A percentile compares a stretch with the other conserved stretches of the same genome.
These are phyloP conservation scores for Arabis hirsuta DNA, from an alignment of 345 rosid species.

Conservation along the genomic window DNA sequence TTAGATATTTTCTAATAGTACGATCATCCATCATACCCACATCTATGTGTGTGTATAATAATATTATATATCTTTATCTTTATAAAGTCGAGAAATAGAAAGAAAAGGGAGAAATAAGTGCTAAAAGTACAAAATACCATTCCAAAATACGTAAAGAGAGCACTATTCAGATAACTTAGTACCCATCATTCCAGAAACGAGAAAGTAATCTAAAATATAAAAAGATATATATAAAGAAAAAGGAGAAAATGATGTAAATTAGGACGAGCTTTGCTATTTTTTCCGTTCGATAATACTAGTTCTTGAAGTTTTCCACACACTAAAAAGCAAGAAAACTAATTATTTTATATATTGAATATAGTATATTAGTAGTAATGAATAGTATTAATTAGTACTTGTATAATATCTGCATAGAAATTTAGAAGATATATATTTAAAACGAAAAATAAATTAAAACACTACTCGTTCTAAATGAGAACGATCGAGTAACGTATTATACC, in stretches of 20 bases:
- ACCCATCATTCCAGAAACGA: conserved; percentile 49
- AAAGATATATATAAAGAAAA: neutral
- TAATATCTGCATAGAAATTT: neutral
- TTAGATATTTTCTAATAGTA: conserved; percentile 33
- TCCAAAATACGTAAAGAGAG: conserved; percentile 44
- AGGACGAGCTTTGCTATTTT: conserved; percentile 9
- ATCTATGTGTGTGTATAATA: conserved; percentile 4
- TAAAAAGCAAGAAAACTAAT: neutral
- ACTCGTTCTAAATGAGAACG: neutral
- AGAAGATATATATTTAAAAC: neutral
- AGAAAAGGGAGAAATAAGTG: conserved; percentile 35
- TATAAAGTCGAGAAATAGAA: conserved; percentile 26
- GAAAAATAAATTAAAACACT: neutral
- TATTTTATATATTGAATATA: neutral
- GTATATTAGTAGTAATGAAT: neutral
- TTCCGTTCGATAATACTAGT: neutral
- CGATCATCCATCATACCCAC: conserved; percentile 19
- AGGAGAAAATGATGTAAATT: neutral
- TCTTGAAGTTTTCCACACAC: neutral
- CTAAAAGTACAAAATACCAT: conserved; percentile 53
- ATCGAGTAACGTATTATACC: neutral
- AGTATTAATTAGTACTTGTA: too few species aligned
- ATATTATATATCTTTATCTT: conserved; percentile 32
- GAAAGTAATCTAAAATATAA: conserved; percentile 31
- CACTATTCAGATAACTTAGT: conserved; percentile 36